Evolutionary conservation across 2,329 filamentous ascomycete genomes (phyloP), one percentile per base, ranked within the genome.

Genomic region (Curvularia verruculosa): DNA sequence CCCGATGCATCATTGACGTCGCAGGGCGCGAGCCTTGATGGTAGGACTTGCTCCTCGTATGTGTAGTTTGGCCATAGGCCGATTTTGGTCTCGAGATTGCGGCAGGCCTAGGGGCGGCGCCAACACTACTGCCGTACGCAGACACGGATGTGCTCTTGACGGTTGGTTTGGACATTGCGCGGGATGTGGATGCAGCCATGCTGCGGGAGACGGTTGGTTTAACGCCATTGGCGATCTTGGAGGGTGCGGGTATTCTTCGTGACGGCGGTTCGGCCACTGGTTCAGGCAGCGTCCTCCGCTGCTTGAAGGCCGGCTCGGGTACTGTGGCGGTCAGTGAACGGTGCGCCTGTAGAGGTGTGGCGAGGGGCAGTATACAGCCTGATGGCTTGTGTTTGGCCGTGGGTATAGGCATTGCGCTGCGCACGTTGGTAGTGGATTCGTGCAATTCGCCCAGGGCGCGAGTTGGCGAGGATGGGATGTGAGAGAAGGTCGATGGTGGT

Each of bases 41-140:
- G 68, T 65, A 83, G 77, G 54, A 79, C 71, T 67, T 81, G 82
- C 52, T 81, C 77, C 41, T 82, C 75, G 59, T 83, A 82, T 61
- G 72, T 19, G 58, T 53, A 43, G 36, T 45, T 24, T 63, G 59
- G 26, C 65, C 70, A 52, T 72, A 84, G 77, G 34, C 85, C 79
- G 6, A 84, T 81, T 59, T 80, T 52, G 85, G 83, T 28, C 72
- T 80, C 41, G 45, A 29, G 76, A 57, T 77, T 67, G 78, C 75
- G 21, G 41, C 55, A 13, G 83, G 79, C 61, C 85, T 82, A 18
- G 74, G 65, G 13, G 80, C 81, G 12, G 82, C 80, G 1, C 87
- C 85, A 26, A 86, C 73, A 66, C 70, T 73, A 59, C 81, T 84
- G 13, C 84, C 81, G 60, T 87, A 86, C 59, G 79, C 81, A 60